Evolutionary conservation across 495 filamentous ascomycete genomes (phyloP).

Genomic region (Aspergillus steynii): DNA sequence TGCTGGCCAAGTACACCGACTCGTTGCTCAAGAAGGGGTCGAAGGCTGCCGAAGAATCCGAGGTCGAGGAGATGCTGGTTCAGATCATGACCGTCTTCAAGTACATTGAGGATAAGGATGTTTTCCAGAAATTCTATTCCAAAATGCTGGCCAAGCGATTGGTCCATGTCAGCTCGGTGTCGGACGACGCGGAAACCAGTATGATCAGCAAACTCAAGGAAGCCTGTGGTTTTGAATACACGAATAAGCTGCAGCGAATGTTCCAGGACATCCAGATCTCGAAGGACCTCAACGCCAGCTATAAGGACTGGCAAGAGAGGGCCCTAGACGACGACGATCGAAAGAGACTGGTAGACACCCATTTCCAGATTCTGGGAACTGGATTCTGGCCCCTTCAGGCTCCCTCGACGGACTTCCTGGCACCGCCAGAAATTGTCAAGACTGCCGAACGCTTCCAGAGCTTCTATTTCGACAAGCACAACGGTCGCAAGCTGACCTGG

Average conservation of each 20-base stretch:
- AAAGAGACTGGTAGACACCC: slow-evolving; percentile 66
- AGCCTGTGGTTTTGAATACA: slow-evolving; percentile 98
- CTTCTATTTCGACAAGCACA: slow-evolving; percentile 96
- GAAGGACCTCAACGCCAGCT: slow-evolving; percentile 88
- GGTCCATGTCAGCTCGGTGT: slow-evolving; percentile 91
- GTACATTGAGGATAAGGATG: slow-evolving; percentile 99
- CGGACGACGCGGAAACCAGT: slow-evolving; percentile 95
- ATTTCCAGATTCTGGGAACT: slow-evolving; percentile 88
- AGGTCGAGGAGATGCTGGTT: slow-evolving; percentile 85
- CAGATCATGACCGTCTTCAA: slow-evolving; percentile 99
- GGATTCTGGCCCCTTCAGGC: slow-evolving; percentile 95
- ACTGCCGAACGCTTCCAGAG: slow-evolving; percentile 85
- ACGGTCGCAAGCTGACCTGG: slow-evolving; percentile 94
- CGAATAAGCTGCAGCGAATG: slow-evolving; percentile 99
- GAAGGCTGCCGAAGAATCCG: slow-evolving; percentile 85
- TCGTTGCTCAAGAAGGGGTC: slow-evolving; percentile 89
- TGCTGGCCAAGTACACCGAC: slow-evolving; percentile 96
- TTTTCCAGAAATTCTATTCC: slow-evolving; percentile 99
- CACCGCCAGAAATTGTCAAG: slow-evolving; percentile 78
- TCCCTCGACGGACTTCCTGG: slow-evolving; percentile 80
- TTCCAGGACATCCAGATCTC: slow-evolving; percentile 99
- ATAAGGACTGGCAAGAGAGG: slow-evolving; percentile 68
- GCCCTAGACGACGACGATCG: slow-evolving; percentile 61
- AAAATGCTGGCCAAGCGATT: slow-evolving; percentile 93
- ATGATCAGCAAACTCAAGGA: slow-evolving; percentile 99